Evolutionary conservation across 2,329 filamentous ascomycete genomes (phyloP).

Genomic region (Microsporum audouinii): DNA sequence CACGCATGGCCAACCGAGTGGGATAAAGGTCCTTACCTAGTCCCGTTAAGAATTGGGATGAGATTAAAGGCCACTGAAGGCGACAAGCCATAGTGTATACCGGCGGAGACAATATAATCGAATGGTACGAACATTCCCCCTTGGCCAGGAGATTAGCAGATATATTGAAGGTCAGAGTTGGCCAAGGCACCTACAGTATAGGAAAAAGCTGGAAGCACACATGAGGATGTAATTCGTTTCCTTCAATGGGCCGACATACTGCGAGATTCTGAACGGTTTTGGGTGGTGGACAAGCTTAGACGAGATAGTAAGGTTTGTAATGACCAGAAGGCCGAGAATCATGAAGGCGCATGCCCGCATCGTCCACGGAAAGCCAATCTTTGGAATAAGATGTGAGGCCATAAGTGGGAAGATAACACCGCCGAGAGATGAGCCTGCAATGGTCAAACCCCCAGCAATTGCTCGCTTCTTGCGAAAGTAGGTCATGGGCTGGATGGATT

Average conservation of each 20-base stretch:
- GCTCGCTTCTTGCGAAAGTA: slow-evolving; percentile 40
- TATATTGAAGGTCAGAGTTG: no score
- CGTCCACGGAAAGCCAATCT: slow-evolving; percentile 46
- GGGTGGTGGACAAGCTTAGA: no score
- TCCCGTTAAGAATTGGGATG: slow-evolving; percentile 20
- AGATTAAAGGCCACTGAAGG: slow-evolving; percentile 17
- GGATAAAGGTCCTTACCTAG: not conserved
- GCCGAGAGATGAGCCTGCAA: slow-evolving; percentile 46
- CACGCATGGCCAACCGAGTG: no score
- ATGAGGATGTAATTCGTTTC: no score
- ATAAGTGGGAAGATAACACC: slow-evolving; percentile 46
- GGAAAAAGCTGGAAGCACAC: no score
- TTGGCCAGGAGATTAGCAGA: not conserved
- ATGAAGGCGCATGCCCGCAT: slow-evolving; percentile 50
- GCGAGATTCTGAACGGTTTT: no score
- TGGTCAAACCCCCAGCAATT: slow-evolving; percentile 49
- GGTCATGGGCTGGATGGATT: no score
- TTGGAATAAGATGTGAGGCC: slow-evolving; percentile 32
- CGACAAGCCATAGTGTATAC: slow-evolving; percentile 16
- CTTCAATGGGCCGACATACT: no score
- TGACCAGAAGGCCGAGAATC: slow-evolving; percentile 46
- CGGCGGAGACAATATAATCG: slow-evolving; percentile 16
- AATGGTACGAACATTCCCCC: slow-evolving; percentile 5
- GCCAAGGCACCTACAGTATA: no score
- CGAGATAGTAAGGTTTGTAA: slow-evolving; percentile 38